Evolutionary conservation across 2,329 filamentous ascomycete species (phyloP), one percentile per base, ranked within the genome.

Genomic region (Arthrobotrys megalospora): DNA sequence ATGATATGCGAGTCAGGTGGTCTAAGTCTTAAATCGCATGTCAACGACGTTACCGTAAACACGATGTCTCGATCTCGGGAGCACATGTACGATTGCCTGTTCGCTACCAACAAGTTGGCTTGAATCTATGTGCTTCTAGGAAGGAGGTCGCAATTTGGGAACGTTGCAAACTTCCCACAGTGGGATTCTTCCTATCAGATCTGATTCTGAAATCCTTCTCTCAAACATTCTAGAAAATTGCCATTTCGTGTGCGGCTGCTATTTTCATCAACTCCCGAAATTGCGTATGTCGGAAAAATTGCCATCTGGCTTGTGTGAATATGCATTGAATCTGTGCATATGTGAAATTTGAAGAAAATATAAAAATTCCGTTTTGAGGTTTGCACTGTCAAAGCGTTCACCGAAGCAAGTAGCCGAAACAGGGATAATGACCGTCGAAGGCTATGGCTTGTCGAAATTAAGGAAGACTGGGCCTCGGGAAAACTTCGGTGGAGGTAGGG

Each of bases 131-230:
- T 24, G 24, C 43, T 43, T 43, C 50, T 50, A 32, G 55, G 71
- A 76, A 76, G 65, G 55, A 64, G 71, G 47, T 70, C 72, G 72
- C 65, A 76, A 70, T 76, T 76, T 76, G 36, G 72, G 55, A 63
- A 64, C 63, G 16, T 55, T 21, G 38, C 36, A 45, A 34, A 58
- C 58, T 55, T 52, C 66, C 52, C 60, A 28, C 53, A 62, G 50
- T 53, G 45, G 28, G 58, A 38, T 71, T 63, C 21, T 45, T 34
- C 19, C 19, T 45, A 62, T 65, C 65, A 43, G 55, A 76, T 69
- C 21, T 19, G 12, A 28, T 38, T 71, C 60, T 53, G 24, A 62
- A 71, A 58, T 47, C 45, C 14, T 62, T 70, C 55, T 28, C 43
- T 66, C 53, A 64, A 41, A 60, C 41, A 52, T 50, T 66, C 72